Base-by-base conservation (phyloP, 805 yeast genomes). In the Cyberlindnera lachancei region DNA sequence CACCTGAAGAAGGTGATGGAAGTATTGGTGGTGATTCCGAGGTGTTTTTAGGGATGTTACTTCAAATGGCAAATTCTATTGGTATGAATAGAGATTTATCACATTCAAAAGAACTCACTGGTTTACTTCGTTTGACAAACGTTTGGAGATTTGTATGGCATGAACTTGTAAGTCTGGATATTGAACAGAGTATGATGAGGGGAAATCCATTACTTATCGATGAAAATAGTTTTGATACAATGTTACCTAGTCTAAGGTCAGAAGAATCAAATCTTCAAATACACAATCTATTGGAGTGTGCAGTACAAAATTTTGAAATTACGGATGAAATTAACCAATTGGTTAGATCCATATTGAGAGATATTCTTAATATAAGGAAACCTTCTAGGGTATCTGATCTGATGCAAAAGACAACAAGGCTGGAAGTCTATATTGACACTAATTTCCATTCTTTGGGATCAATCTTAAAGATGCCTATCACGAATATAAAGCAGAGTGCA, bases 111-210 rank as follows among this genome's bases (percentile, higher is more conserved):
- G 45, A 37, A n/a, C 30, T 48, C 7, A 35, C 33, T 16, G 28
- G 48, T 36, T 29, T 58, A 47, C 33, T 35, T 45, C 37, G 46
- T 11, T 25, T 46, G n/a, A 60, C 64, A 18, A 69, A 72, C 40
- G 45, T 75, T 4, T 64, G 73, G 63, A 61, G 84, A 45, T 75
- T 73, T 42, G 62, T 75, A 5, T 78, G 84, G 84, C 67, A 64
- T 46, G 56, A 59, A 18, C 51, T 78, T 26, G 55, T 71, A 10
- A 44, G 66, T 1, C 37, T 59, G 25, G 84, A 77, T 44, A 40
- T 61, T 2, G 55, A 58, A 30, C 70, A 68, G 34, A 63, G 70
- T 14, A 54, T 62, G 36, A 56, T 61, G 6, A 57, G 65, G 33
- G 84, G 84, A 1, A 61, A 61, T 15, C 70, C 75, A 0, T 46